These are phyloP conservation scores for Colletotrichum phormii DNA, from an alignment of 2,329 filamentous ascomycete species.

Conservation along the genomic window DNA sequence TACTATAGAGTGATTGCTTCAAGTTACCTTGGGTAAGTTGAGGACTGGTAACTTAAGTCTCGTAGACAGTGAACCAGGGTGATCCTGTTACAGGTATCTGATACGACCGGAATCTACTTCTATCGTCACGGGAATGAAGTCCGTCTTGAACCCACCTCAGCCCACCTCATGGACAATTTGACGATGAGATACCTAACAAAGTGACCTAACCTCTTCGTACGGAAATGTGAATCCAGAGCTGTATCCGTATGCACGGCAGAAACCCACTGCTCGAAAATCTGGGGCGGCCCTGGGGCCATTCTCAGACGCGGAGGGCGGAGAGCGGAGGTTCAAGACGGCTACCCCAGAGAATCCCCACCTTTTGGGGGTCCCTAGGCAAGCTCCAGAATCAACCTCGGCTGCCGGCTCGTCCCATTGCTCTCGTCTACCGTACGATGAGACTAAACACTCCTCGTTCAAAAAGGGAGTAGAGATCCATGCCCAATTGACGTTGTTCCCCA, in stretches of 20 bases:
- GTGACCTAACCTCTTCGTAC: too few relatives aligned
- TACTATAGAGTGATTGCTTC: too few relatives aligned
- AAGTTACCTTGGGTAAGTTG: too few relatives aligned
- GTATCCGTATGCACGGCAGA: neutral
- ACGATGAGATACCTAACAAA: neutral
- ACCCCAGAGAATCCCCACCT: conserved; percentile 37
- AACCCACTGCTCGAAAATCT: neutral
- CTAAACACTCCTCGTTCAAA: conserved; percentile 25
- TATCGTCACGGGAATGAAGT: neutral
- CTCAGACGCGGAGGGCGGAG: conserved; percentile 30
- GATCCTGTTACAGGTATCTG: neutral
- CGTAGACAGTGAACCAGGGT: neutral
- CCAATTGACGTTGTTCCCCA: neutral
- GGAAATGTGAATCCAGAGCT: too few relatives aligned
- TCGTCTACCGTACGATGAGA: conserved; percentile 29
- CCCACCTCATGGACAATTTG: neutral
- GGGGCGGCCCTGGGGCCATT: conserved; percentile 4
- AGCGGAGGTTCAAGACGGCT: conserved; percentile 31
- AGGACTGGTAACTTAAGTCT: too few relatives aligned
- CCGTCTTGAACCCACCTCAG: neutral
- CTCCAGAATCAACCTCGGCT: conserved; percentile 35
- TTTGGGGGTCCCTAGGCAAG: conserved; percentile 26
- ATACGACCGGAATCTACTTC: neutral
- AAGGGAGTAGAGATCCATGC: conserved; percentile 13
- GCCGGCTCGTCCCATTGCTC: conserved; percentile 24